Percentiles rank a stretch among this genome's conserved stretches.
phyloP scores from a whole-genome alignment of 768 basidiomycete species.

The Termitomyces sp. region DNA sequence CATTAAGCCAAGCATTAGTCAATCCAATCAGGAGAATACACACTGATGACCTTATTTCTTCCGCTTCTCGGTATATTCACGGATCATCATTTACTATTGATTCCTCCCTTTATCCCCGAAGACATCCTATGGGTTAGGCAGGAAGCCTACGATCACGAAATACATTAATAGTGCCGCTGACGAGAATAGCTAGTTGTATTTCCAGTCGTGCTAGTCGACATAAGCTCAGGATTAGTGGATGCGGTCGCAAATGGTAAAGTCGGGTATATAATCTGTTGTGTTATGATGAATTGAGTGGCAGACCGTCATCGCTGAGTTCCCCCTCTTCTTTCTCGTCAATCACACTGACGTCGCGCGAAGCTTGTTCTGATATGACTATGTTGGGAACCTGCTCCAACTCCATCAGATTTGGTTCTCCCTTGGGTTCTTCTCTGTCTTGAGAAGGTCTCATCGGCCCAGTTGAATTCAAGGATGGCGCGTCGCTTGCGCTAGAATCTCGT shows the following conservation, averaged over 20 bases:
- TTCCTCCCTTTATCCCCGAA: no score
- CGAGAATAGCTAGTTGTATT: neutral
- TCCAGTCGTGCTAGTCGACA: neutral
- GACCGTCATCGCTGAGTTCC: constrained; percentile 30
- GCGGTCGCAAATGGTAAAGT: neutral
- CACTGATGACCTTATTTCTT: no score
- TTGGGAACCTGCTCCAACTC: constrained; percentile 11
- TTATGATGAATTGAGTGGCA: neutral
- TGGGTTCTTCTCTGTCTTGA: constrained; percentile 5
- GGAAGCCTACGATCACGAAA: no score
- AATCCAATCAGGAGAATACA: no score
- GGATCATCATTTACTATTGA: no score
- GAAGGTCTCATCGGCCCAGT: constrained; percentile 6
- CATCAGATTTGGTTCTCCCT: neutral
- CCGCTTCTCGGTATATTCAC: no score
- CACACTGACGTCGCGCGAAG: constrained; percentile 15
- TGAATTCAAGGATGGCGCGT: constrained; percentile 31
- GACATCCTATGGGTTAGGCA: no score
- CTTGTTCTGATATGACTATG: constrained; percentile 1
- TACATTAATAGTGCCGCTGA: no score
- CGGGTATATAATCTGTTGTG: neutral
- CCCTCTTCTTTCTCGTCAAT: constrained; percentile 32
- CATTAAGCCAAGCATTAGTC: no score
- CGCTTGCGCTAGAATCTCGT: constrained; percentile 48
- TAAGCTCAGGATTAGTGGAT: no score